These are phyloP conservation scores for Platanthera zijinensis DNA, from an alignment of 106 monocot genomes.

Conservation along the genomic window DNA sequence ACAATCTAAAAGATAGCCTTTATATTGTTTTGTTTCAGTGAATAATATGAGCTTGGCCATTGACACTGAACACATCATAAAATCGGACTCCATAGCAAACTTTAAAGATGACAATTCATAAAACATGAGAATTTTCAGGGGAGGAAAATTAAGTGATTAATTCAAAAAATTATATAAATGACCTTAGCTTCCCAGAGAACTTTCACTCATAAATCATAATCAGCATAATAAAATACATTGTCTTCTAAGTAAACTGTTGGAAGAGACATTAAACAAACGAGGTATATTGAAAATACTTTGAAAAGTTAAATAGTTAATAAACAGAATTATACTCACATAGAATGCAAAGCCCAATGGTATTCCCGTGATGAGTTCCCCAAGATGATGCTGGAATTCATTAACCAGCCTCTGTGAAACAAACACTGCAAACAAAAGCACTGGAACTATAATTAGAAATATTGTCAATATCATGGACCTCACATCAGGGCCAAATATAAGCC, in stretches of 20 bases:
- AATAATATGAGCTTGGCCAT: neutral
- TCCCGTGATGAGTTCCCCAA: constrained; percentile 22
- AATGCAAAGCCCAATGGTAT: constrained; percentile 28
- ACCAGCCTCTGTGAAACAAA: constrained; percentile 40
- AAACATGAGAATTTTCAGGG: neutral
- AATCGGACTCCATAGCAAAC: neutral
- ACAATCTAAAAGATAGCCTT: too few relatives aligned
- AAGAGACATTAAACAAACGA: neutral
- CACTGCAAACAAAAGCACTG: constrained; percentile 36
- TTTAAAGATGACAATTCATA: neutral
- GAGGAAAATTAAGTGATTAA: neutral
- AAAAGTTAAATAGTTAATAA: neutral
- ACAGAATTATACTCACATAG: constrained; percentile 29
- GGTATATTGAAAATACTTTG: neutral
- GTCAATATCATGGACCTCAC: constrained; percentile 45
- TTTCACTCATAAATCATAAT: neutral
- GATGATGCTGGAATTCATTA: constrained; percentile 26
- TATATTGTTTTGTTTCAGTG: neutral
- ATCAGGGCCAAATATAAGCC: constrained; percentile 63
- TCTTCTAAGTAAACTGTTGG: neutral
- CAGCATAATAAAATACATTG: neutral
- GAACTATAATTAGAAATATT: constrained; percentile 34
- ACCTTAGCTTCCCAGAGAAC: neutral
- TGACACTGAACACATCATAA: neutral
- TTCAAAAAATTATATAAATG: neutral